phyloP scores from a whole-genome alignment of 352 stramenopile genomes.

The Globisporangium recalcitrans region DNA sequence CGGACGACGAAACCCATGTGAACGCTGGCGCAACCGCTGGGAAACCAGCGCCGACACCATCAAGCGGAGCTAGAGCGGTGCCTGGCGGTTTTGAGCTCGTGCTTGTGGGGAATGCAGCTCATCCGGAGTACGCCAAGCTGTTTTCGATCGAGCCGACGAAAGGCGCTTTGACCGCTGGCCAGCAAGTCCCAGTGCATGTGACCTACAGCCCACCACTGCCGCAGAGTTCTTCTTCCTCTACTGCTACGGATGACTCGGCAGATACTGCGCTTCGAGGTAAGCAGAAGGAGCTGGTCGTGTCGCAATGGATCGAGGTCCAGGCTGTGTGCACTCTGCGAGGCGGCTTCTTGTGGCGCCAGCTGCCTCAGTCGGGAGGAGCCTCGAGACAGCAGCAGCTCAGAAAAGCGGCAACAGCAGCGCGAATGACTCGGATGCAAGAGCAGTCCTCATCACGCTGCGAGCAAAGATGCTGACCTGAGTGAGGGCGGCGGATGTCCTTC shows the following conservation, averaged over 20 bases:
- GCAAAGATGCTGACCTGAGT: constrained; percentile 6
- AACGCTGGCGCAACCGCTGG: neutral
- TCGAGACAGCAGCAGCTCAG: neutral
- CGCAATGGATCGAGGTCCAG: constrained; percentile 38
- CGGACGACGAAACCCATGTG: constrained; percentile 9
- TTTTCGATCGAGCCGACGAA: constrained; percentile 72
- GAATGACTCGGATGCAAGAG: constrained; percentile 5
- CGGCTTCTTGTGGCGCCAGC: constrained; percentile 29
- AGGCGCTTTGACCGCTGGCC: constrained; percentile 40
- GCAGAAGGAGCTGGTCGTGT: constrained; percentile 27
- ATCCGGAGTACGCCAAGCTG: constrained; percentile 35
- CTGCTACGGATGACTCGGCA: neutral
- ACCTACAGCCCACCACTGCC: constrained; percentile 34
- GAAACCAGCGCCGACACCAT: neutral
- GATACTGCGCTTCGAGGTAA: constrained; percentile 7
- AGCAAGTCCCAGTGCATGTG: constrained; percentile 53
- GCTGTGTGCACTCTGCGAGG: constrained; percentile 37
- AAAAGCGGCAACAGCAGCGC: neutral
- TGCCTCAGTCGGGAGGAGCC: constrained; percentile 1
- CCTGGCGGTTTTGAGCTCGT: constrained; percentile 56
- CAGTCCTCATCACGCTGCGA: constrained; percentile 9
- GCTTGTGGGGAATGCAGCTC: constrained; percentile 43
- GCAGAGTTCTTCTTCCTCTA: neutral
- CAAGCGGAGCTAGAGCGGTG: neutral
- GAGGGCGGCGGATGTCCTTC: neutral